Evolutionary conservation across 2,329 filamentous ascomycete genomes (phyloP).

Genomic region (Fusarium pilosicola): DNA sequence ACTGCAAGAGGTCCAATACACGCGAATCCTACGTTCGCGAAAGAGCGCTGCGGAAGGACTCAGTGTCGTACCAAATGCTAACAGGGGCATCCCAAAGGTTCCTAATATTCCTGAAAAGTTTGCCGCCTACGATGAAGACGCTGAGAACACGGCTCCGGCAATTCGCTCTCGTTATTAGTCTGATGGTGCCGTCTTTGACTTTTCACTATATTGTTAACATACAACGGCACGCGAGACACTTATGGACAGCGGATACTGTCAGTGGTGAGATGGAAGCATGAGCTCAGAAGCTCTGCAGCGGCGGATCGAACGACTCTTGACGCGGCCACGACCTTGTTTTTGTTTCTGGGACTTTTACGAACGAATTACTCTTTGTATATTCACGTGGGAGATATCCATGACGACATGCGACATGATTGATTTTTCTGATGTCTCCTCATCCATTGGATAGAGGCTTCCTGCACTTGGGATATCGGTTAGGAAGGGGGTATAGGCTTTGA

Average conservation of each 20-base stretch:
- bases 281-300: conserved; percentile 13
- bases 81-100: conserved; percentile 58
- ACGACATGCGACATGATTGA: conserved; percentile 40
- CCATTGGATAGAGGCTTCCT: conserved; percentile 9
- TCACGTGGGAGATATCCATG: conserved; percentile 35
- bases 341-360: conserved; percentile 23
- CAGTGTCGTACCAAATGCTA: conserved; percentile 56
- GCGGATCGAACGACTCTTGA: conserved; percentile 30
- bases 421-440: conserved; percentile 24
- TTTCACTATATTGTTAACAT: conserved; percentile 8
- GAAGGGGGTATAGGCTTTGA: neutral
- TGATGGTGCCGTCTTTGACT: neutral
- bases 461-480: conserved; percentile 1
- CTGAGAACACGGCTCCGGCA: conserved; percentile 49
- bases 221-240: conserved; percentile 16
- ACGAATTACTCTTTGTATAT: conserved; percentile 33
- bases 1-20: conserved; percentile 35
- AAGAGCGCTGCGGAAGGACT: conserved; percentile 46
- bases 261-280: conserved; percentile 16
- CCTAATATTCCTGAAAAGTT: conserved; percentile 58
- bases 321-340: conserved; percentile 37
- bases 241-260: conserved; percentile 20
- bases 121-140: conserved; percentile 46
- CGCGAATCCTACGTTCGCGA: conserved; percentile 42
- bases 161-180: conserved; percentile 43